Percentiles rank a stretch among this genome's conserved stretches.
Conservation (phyloP, 2,329 filamentous ascomycete genomes). For the Colletotrichum australisinense region DNA sequence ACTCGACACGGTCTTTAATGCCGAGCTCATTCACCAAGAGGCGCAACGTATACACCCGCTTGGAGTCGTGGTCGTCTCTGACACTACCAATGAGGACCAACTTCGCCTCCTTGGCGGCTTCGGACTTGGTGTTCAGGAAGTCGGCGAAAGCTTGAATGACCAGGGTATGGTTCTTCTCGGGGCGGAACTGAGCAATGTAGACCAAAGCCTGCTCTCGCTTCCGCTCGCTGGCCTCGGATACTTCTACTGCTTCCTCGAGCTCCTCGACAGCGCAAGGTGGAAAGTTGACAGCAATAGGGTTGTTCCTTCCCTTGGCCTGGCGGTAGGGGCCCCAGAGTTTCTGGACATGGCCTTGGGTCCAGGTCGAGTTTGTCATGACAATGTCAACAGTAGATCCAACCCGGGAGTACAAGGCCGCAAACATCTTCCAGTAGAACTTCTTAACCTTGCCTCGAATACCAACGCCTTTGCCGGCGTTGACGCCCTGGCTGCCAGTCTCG, state of each 20-base stretch:
- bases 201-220: constrained; percentile 79
- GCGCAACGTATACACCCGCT: constrained; percentile 87
- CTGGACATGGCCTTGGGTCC: constrained; percentile 88
- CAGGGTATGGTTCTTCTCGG: constrained; percentile 94
- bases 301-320: constrained; percentile 53
- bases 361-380: constrained; percentile 97
- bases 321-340: constrained; percentile 79
- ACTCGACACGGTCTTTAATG: constrained; percentile 86
- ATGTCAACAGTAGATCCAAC: constrained; percentile 88
- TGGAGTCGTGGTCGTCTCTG: constrained; percentile 83
- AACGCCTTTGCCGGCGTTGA: constrained; percentile 85
- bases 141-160: constrained; percentile 86
- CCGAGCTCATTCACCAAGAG: constrained; percentile 87
- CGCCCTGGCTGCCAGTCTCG: constrained; percentile 70
- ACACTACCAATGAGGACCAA: constrained; percentile 92
- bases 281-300: constrained; percentile 82
- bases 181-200: constrained; percentile 97
- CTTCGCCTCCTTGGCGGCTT: constrained; percentile 66
- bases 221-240: constrained; percentile 76
- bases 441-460: constrained; percentile 80
- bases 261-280: constrained; percentile 93
- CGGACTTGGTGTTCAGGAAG: constrained; percentile 70
- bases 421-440: constrained; percentile 85
- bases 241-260: constrained; percentile 78
- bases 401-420: constrained; percentile 84